Percentiles rank a stretch among this genome's conserved stretches.
These are phyloP conservation scores for Sugiyamaella floridensis DNA, from an alignment of 805 yeast species.

Conservation along the genomic window DNA sequence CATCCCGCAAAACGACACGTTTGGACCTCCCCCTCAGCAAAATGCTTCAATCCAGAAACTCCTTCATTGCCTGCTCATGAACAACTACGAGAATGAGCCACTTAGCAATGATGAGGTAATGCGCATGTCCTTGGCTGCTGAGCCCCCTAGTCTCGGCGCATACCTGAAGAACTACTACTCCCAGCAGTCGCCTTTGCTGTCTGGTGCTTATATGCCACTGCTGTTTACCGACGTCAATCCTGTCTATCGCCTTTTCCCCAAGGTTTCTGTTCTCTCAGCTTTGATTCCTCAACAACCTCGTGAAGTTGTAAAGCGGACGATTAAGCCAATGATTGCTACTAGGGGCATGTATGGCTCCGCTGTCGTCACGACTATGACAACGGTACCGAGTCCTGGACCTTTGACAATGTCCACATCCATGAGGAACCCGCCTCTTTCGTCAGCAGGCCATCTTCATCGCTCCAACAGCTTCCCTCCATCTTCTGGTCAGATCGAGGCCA, in stretches of 20 bases:
- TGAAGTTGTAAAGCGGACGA: neutral
- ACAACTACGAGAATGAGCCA: conserved; percentile 30
- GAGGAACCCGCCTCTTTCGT: conserved; percentile 1
- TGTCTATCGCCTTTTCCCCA: conserved; percentile 50
- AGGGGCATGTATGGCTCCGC: conserved; percentile 34
- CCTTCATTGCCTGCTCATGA: conserved; percentile 42
- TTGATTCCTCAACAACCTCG: neutral
- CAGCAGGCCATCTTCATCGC: conserved; percentile 19
- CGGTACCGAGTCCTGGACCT: conserved; percentile 2
- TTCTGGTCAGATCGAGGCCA: conserved; percentile 12
- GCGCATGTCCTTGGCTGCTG: conserved; percentile 56
- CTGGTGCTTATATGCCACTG: conserved; percentile 60
- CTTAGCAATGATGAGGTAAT: conserved; percentile 46
- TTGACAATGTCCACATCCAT: conserved; percentile 5
- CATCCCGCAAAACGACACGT: conserved; percentile 38
- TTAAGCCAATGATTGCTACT: conserved; percentile 38
- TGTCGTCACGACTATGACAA: neutral
- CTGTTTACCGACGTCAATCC: conserved; percentile 54
- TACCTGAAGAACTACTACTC: conserved; percentile 38
- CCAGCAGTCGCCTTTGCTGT: conserved; percentile 49
- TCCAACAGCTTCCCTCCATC: conserved; percentile 34
- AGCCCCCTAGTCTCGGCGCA: conserved; percentile 51
- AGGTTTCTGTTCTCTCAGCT: conserved; percentile 33
- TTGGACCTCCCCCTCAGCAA: conserved; percentile 25
- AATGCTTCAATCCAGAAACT: conserved; percentile 34